phyloP scores from a whole-genome alignment of 176 grass and related monocot species.

The Tuctoria greenei region DNA sequence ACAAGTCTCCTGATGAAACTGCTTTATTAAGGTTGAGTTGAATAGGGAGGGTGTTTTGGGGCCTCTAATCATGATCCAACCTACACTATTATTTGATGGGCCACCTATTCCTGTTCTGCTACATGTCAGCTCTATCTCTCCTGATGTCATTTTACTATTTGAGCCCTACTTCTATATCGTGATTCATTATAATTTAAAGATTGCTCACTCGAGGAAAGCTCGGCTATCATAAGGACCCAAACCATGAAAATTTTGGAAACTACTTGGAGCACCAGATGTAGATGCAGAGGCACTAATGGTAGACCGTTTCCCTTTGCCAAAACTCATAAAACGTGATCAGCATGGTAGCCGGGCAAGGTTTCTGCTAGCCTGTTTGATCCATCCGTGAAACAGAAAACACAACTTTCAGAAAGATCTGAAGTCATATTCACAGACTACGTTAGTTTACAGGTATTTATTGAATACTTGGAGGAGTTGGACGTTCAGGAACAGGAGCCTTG shows the following conservation, averaged over 20 bases:
- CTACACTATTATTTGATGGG: conserved; percentile 93
- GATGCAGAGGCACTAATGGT: conserved; percentile 65
- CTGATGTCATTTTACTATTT: conserved; percentile 96
- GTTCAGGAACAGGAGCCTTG: conserved; percentile 64
- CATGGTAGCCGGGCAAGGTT: conserved; percentile 95
- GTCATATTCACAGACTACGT: conserved; percentile 94
- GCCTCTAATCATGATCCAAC: conserved; percentile 95
- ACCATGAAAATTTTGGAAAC: conserved; percentile 87
- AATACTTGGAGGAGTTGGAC: conserved; percentile 94
- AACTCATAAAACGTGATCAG: conserved; percentile 89
- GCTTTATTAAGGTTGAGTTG: conserved; percentile 92
- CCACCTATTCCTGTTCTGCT: conserved; percentile 95
- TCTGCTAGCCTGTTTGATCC: conserved; percentile 86
- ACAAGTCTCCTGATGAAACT: conserved; percentile 94
- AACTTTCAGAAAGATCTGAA: conserved; percentile 77
- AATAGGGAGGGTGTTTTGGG: conserved; percentile 92
- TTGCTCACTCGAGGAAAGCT: conserved; percentile 95
- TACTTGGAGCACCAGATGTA: conserved; percentile 89
- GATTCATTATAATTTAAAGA: conserved; percentile 94
- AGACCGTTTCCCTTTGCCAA: conserved; percentile 74
- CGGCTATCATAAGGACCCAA: conserved; percentile 82
- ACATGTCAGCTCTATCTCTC: conserved; percentile 85
- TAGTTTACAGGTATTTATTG: conserved; percentile 95
- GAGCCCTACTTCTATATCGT: conserved; percentile 95
- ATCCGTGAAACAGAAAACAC: conserved; percentile 94